A percentile compares a stretch with the other conserved stretches of the same genome.
Evolutionary conservation across 2,329 filamentous ascomycete genomes (phyloP).

Genomic region (Trichoderma atrobrunneum): DNA sequence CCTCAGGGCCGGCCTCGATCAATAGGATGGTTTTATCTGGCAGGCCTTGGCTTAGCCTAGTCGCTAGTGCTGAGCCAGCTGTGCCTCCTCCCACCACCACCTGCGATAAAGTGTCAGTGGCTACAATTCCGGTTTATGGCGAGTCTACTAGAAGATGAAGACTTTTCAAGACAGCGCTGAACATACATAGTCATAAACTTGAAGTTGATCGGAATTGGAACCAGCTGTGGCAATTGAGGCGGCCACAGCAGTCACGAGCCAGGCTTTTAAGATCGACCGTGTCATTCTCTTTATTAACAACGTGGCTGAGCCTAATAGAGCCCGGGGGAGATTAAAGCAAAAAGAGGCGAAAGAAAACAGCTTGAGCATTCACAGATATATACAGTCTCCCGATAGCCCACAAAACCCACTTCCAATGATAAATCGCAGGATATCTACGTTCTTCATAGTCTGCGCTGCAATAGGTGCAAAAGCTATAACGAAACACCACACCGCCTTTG

Average conservation of each 20-base stretch:
- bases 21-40: neutral
- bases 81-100: constrained; percentile 1
- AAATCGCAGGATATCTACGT: neutral
- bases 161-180: neutral
- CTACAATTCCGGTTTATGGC: neutral
- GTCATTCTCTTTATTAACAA: neutral
- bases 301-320: neutral
- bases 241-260: neutral
- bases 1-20: constrained; percentile 1
- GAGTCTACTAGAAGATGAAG: neutral
- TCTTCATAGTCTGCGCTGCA: neutral
- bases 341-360: neutral
- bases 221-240: neutral
- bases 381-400: neutral
- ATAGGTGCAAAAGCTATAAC: neutral
- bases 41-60: neutral
- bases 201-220: neutral
- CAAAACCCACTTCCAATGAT: neutral
- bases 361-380: neutral
- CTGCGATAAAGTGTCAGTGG: neutral
- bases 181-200: constrained; percentile 1
- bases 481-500: neutral
- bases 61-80: neutral
- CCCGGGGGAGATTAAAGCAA: neutral
- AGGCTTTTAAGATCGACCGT: neutral